Conservation (phyloP, 129 eudicot species). For the Pittosporum tobira region DNA sequence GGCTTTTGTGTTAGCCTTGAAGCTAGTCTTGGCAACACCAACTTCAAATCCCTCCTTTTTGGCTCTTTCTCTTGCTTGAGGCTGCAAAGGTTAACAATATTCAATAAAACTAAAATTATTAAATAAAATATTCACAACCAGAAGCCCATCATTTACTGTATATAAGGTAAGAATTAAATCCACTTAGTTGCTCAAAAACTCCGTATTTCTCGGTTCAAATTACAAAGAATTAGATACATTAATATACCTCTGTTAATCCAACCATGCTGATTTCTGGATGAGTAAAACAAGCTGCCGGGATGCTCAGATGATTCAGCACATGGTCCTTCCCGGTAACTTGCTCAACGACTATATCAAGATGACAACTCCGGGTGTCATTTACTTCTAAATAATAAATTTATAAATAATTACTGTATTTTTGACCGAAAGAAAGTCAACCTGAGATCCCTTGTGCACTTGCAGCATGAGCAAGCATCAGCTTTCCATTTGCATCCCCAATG, state of each 20-base stretch:
- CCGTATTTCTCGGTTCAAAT: too few species aligned
- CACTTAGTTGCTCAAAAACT: not conserved
- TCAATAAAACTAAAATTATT: not conserved
- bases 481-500: constrained; percentile 99
- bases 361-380: constrained; percentile 20
- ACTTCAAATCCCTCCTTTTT: constrained; percentile 95
- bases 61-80: constrained; percentile 95
- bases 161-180: not conserved
- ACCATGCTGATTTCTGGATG: constrained; percentile 99
- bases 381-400: not conserved
- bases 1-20: constrained; percentile 98
- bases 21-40: constrained; percentile 83
- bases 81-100: constrained; percentile 37
- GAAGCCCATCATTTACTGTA: not conserved
- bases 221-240: not conserved
- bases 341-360: constrained; percentile 58
- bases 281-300: constrained; percentile 98
- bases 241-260: constrained; percentile 86
- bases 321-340: constrained; percentile 83
- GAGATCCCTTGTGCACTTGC: constrained; percentile 99
- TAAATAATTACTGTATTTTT: not conserved
- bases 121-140: not conserved
- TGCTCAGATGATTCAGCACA: constrained; percentile 86
- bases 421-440: constrained; percentile 30
- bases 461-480: constrained; percentile 99